Evolutionary conservation across 1,284 basidiomycete species (phyloP).

Genomic region (Coniferiporia weirii): DNA sequence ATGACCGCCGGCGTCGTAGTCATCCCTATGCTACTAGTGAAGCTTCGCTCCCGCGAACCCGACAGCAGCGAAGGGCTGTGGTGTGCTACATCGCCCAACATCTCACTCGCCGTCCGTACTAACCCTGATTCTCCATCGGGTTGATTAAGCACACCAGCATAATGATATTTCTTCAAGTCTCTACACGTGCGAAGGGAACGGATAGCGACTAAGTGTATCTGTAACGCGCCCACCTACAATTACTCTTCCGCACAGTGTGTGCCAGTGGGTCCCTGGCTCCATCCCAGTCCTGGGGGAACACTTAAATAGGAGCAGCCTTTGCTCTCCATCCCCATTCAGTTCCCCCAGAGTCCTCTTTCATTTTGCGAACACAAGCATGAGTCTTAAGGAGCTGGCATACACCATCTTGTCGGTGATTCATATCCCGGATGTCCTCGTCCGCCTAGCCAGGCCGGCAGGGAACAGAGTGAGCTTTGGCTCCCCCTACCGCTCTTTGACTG

Average conservation of each 20-base stretch:
- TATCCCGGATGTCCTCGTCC: slow-evolving; percentile 1
- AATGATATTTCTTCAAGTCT: too few species aligned
- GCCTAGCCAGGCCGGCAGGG: not conserved
- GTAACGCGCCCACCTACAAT: too few species aligned
- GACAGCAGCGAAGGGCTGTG: not conserved
- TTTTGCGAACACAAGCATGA: not conserved
- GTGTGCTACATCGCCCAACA: not conserved
- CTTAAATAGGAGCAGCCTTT: too few species aligned
- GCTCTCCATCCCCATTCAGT: too few species aligned
- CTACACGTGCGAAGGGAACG: too few species aligned
- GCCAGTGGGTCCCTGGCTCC: too few species aligned
- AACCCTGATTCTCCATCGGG: too few species aligned
- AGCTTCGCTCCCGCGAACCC: not conserved
- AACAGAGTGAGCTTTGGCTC: not conserved
- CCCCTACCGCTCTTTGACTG: too few species aligned
- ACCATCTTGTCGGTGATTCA: slow-evolving; percentile 11
- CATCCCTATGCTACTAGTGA: not conserved
- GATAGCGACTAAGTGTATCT: too few species aligned
- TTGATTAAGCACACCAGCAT: too few species aligned
- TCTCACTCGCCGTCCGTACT: not conserved
- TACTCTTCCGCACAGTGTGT: too few species aligned
- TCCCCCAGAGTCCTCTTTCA: not conserved
- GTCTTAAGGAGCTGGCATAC: slow-evolving; percentile 4
- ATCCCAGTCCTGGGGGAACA: too few species aligned
- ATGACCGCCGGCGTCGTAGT: not conserved